Evolutionary conservation across 2,329 filamentous ascomycete genomes (phyloP).

Genomic region (Macroventuria anomochaeta): DNA sequence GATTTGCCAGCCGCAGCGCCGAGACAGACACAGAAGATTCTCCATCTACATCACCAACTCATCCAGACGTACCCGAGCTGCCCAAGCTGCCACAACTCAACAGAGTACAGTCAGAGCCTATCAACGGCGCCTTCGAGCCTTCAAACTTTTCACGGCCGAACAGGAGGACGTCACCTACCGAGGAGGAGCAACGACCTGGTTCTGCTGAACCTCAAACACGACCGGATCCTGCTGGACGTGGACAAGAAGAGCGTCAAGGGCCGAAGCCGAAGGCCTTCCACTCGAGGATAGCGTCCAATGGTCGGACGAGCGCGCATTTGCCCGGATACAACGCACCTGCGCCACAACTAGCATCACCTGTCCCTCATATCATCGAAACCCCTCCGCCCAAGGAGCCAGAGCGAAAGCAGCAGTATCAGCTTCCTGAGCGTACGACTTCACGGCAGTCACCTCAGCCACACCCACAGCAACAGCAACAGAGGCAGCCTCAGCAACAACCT

Average conservation of each 20-base stretch:
- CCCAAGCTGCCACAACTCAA: slow-evolving; percentile 57
- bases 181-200: slow-evolving; percentile 27
- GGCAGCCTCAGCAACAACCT: slow-evolving; percentile 31
- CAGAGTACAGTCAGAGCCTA: slow-evolving; percentile 74
- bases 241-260: slow-evolving; percentile 43
- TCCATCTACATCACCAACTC: slow-evolving; percentile 57
- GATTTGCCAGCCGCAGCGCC: slow-evolving; percentile 66
- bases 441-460: slow-evolving; percentile 45
- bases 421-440: slow-evolving; percentile 61
- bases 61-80: slow-evolving; percentile 48
- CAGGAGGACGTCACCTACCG: slow-evolving; percentile 35
- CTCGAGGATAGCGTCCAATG: slow-evolving; percentile 63
- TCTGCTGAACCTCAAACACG: slow-evolving; percentile 36
- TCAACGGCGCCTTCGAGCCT: slow-evolving; percentile 46
- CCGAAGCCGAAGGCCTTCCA: slow-evolving; percentile 59
- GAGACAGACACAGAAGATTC: slow-evolving; percentile 66
- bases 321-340: slow-evolving; percentile 52
- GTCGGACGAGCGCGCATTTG: slow-evolving; percentile 60
- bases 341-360: slow-evolving; percentile 24
- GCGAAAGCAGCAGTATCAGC: slow-evolving; percentile 39
- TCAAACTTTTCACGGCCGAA: slow-evolving; percentile 67
- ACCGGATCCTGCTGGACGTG: slow-evolving; percentile 26
- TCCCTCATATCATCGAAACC: slow-evolving; percentile 71
- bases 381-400: slow-evolving; percentile 51
- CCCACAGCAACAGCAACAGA: slow-evolving; percentile 39